phyloP scores from a whole-genome alignment of 208 protist species.

The Trypanosoma caninum region DNA sequence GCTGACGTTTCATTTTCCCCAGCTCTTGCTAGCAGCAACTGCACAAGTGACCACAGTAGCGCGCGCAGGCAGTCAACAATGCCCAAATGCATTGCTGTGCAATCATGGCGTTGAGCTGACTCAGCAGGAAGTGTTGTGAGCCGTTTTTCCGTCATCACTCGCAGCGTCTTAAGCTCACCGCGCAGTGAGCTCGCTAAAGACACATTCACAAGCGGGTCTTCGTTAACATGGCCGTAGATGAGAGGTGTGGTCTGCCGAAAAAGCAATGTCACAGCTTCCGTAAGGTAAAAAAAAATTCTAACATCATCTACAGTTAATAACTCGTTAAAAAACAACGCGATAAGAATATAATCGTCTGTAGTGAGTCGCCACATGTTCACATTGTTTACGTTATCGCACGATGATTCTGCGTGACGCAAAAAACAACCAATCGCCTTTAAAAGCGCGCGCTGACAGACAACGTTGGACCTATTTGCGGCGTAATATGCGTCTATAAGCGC shows the following conservation, averaged over 20 bases:
- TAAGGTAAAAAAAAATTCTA: slow-evolving; percentile 24
- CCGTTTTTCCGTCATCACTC: slow-evolving; percentile 38
- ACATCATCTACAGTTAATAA: slow-evolving; percentile 39
- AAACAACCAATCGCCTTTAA: slow-evolving; percentile 30
- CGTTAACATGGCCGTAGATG: slow-evolving; percentile 15
- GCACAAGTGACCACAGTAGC: slow-evolving; percentile 12
- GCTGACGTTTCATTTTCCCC: neutral
- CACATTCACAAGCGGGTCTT: slow-evolving; percentile 10
- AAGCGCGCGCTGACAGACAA: slow-evolving; percentile 25
- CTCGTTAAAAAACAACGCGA: slow-evolving; percentile 67
- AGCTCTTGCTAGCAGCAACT: neutral
- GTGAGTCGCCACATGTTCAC: slow-evolving; percentile 11
- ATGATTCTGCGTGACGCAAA: slow-evolving; percentile 4
- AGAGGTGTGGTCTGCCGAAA: slow-evolving; percentile 27
- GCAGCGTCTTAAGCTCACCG: slow-evolving; percentile 46
- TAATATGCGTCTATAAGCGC: slow-evolving; percentile 46
- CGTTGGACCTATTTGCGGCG: slow-evolving; percentile 1
- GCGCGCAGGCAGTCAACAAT: slow-evolving; percentile 16
- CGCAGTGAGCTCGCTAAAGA: slow-evolving; percentile 29
- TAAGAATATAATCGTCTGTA: slow-evolving; percentile 43
- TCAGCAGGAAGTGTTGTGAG: slow-evolving; percentile 18
- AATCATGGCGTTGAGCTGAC: neutral
- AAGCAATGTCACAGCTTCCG: slow-evolving; percentile 25
- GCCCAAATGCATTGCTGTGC: slow-evolving; percentile 8
- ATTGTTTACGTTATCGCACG: neutral